Conservation (phyloP, 2,329 filamentous ascomycete genomes). For the Ophiostoma sp. region DNA sequence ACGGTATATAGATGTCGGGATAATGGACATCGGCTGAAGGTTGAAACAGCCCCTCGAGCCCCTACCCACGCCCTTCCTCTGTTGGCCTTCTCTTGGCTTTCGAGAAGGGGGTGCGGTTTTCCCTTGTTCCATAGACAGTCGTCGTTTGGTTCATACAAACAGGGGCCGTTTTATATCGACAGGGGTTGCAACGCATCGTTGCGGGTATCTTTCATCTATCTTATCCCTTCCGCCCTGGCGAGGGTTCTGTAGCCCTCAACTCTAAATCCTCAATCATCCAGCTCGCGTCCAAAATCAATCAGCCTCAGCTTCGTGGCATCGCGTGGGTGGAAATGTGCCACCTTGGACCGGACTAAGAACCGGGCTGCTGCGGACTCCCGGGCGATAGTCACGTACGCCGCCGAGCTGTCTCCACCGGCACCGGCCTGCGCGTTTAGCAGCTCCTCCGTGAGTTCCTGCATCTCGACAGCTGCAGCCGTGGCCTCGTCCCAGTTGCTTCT, state of each 20-base stretch:
- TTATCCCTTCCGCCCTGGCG: neutral
- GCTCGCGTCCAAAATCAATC: constrained; percentile 64
- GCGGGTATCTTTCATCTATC: constrained; percentile 15
- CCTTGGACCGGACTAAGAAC: constrained; percentile 65
- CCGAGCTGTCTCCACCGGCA: constrained; percentile 54
- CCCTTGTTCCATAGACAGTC: neutral
- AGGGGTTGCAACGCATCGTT: constrained; percentile 11
- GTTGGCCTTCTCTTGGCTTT: neutral
- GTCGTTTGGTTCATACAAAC: constrained; percentile 13
- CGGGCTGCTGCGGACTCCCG: constrained; percentile 63
- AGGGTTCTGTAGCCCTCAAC: neutral
- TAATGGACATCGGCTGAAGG: neutral
- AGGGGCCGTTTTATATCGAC: constrained; percentile 14
- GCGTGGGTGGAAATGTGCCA: constrained; percentile 65
- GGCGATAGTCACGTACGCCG: constrained; percentile 58
- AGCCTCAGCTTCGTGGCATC: constrained; percentile 61
- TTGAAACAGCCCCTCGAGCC: neutral
- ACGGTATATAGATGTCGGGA: neutral
- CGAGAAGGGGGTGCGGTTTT: neutral
- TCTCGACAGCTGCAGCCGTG: constrained; percentile 54
- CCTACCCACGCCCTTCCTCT: neutral
- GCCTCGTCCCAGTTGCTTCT: constrained; percentile 46
- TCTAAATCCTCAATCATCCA: constrained; percentile 49
- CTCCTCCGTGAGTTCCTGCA: constrained; percentile 60
- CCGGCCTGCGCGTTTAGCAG: constrained; percentile 60